phyloP scores from a whole-genome alignment of 2,329 filamentous ascomycete species.

The Emergomyces orientalis region DNA sequence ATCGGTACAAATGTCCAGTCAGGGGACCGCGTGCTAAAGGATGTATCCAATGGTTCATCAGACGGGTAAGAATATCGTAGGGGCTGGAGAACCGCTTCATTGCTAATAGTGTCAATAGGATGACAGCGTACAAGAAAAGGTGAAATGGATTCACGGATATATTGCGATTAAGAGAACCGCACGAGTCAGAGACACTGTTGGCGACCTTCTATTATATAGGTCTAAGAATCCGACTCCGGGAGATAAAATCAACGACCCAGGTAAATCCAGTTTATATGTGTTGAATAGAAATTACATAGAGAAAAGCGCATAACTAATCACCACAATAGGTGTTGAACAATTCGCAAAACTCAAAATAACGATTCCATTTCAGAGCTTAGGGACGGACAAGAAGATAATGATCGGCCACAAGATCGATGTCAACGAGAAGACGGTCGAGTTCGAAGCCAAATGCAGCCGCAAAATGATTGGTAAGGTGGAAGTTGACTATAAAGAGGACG shows the following conservation, averaged over 20 bases:
- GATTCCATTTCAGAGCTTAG: not conserved
- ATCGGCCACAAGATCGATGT: not conserved
- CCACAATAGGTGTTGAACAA: not conserved
- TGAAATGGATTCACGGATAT: conserved; percentile 12
- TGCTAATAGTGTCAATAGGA: conserved; percentile 4
- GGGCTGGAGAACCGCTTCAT: too few relatives aligned
- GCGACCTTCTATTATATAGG: conserved; percentile 8
- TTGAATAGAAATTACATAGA: not conserved
- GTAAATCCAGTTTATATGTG: not conserved
- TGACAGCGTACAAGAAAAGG: not conserved
- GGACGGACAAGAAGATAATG: not conserved
- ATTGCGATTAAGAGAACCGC: not conserved
- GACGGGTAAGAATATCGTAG: not conserved
- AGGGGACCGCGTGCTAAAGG: conserved; percentile 6
- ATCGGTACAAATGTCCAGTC: conserved; percentile 11
- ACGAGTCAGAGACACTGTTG: not conserved
- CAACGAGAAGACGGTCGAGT: not conserved
- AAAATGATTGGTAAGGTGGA: not conserved
- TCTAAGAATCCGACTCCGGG: conserved; percentile 5
- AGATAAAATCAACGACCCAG: not conserved
- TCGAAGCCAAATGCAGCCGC: not conserved
- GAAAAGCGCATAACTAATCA: not conserved
- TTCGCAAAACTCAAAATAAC: conserved; percentile 2
- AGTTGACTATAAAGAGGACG: not conserved
- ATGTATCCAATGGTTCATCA: conserved; percentile 12